Percentiles rank a stretch among this genome's conserved stretches.
phyloP scores from a whole-genome alignment of 176 grass and related monocot species.

The Hordeum vulgare region DNA sequence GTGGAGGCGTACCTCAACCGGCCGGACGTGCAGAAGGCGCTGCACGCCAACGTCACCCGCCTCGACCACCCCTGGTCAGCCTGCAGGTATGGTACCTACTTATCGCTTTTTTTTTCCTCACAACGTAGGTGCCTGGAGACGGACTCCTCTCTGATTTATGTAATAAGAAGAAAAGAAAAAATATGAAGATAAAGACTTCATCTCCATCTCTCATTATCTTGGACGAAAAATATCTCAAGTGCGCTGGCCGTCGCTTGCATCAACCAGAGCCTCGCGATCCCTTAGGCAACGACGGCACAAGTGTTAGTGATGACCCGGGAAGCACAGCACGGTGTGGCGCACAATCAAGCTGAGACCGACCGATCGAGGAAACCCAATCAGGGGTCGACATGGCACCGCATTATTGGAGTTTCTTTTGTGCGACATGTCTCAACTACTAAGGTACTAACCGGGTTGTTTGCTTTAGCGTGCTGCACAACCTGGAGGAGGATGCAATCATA shows the following conservation, averaged over 20 bases:
- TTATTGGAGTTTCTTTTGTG: not conserved
- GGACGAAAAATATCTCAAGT: not conserved
- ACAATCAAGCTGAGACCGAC: not conserved
- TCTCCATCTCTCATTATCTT: too few relatives aligned
- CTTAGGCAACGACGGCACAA: not conserved
- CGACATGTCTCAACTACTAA: not conserved
- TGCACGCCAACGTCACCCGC: constrained; percentile 79
- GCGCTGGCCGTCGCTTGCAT: not conserved
- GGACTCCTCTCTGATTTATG: too few relatives aligned
- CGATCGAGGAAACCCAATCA: not conserved
- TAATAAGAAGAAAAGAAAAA: too few relatives aligned
- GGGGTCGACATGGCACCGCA: not conserved
- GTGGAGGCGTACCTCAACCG: constrained; percentile 76
- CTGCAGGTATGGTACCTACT: constrained; percentile 55
- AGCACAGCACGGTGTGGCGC: not conserved
- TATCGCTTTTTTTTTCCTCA: not conserved
- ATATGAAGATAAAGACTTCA: too few relatives aligned
- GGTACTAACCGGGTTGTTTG: not conserved
- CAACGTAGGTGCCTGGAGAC: too few relatives aligned
- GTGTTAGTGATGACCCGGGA: not conserved
- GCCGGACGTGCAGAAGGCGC: constrained; percentile 59
- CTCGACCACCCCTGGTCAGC: constrained; percentile 58
- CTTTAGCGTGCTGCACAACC: not conserved
- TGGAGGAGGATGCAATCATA: constrained; percentile 7
- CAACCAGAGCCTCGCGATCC: not conserved